These are phyloP conservation scores for Macroventuria anomochaeta DNA, from an alignment of 2,329 filamentous ascomycete genomes.

Conservation along the genomic window DNA sequence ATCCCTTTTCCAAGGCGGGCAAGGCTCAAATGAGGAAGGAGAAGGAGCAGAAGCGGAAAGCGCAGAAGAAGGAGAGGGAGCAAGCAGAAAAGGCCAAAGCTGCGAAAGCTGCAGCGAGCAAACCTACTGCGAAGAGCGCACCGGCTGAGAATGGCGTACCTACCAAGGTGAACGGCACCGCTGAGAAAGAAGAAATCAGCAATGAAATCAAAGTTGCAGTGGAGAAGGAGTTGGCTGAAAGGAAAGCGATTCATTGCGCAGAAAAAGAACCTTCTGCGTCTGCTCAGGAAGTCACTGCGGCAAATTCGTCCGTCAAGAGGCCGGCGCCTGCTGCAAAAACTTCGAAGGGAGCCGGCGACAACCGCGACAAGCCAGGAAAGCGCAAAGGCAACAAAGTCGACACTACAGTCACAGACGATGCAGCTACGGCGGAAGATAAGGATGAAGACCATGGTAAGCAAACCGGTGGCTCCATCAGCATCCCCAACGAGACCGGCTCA, in stretches of 20 bases:
- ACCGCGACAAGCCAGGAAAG: constrained; percentile 11
- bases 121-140: background rate
- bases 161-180: background rate
- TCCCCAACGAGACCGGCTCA: constrained; percentile 14
- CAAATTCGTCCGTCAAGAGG: background rate
- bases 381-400: constrained; percentile 1
- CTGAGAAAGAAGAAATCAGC: background rate
- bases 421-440: background rate
- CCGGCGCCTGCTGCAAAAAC: background rate
- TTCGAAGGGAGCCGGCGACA: background rate
- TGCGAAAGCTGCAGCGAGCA: constrained; percentile 13
- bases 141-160: background rate
- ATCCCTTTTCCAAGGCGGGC: constrained; percentile 36
- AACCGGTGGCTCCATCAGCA: constrained; percentile 13
- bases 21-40: constrained; percentile 43
- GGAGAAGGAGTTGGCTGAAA: background rate
- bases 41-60: constrained; percentile 48
- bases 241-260: background rate
- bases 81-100: constrained; percentile 22
- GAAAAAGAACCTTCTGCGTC: background rate
- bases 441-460: constrained; percentile 18
- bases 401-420: background rate
- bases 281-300: background rate
- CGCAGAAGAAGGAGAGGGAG: constrained; percentile 34
- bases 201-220: background rate